Evolutionary conservation across 2,329 filamentous ascomycete species (phyloP).

Genomic region (Ophiostoma sp.): DNA sequence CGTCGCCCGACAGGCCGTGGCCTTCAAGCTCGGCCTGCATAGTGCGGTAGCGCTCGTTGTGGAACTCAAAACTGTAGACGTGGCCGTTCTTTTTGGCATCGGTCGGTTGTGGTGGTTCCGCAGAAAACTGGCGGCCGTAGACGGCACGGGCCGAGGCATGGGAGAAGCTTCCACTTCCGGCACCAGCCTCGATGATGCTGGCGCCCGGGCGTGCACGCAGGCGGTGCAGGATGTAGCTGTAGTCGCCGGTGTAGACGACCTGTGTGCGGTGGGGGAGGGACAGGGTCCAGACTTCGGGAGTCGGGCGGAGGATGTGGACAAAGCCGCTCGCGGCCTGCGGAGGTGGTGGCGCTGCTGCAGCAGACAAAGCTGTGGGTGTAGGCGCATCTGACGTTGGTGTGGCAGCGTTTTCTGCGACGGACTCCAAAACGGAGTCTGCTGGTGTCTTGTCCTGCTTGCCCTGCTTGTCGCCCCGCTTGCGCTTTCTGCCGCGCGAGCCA

Average conservation of each 20-base stretch:
- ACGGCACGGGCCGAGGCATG: slow-evolving; percentile 72
- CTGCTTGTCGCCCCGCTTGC: slow-evolving; percentile 37
- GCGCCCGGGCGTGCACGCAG: slow-evolving; percentile 68
- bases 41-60: slow-evolving; percentile 64
- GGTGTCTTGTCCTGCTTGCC: slow-evolving; percentile 1
- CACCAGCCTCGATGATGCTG: slow-evolving; percentile 71
- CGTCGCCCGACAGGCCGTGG: slow-evolving; percentile 53
- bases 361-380: neutral
- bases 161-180: slow-evolving; percentile 77
- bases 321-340: slow-evolving; percentile 60
- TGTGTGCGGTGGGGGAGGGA: slow-evolving; percentile 77
- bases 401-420: neutral
- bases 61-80: slow-evolving; percentile 79
- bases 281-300: slow-evolving; percentile 75
- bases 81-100: slow-evolving; percentile 44
- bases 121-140: slow-evolving; percentile 48
- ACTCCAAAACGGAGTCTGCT: slow-evolving; percentile 20
- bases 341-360: slow-evolving; percentile 28
- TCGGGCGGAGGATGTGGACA: slow-evolving; percentile 70
- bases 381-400: slow-evolving; percentile 1
- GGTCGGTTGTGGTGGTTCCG: neutral
- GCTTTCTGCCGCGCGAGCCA: slow-evolving; percentile 73
- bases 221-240: slow-evolving; percentile 75
- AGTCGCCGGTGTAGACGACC: slow-evolving; percentile 81
- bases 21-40: slow-evolving; percentile 63